A percentile compares a stretch with the other conserved stretches of the same genome.
Conservation (phyloP, 345 rosid species). For the Abelmoschus esculentus region DNA sequence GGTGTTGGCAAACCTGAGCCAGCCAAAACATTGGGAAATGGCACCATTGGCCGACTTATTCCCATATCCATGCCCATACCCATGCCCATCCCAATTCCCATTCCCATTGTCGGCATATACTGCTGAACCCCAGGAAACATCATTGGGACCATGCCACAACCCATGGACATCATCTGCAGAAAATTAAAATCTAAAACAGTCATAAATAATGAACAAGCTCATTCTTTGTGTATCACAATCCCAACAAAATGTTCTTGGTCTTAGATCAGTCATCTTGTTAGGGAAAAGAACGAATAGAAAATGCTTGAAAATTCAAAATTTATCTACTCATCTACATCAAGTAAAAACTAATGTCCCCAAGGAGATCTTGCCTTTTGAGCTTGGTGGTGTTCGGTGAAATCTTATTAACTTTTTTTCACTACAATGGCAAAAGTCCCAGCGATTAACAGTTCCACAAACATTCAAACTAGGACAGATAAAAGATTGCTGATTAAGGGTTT, state of each 20-base stretch:
- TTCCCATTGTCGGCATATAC: constrained; percentile 44
- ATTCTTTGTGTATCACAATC: not conserved
- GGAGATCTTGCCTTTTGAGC: constrained; percentile 3
- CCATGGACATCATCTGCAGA: constrained; percentile 84
- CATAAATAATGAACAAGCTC: constrained; percentile 10
- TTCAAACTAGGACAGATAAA: not conserved
- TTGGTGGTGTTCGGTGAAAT: not conserved
- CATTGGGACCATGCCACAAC: constrained; percentile 73
- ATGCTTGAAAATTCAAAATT: not conserved
- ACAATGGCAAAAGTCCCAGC: not conserved
- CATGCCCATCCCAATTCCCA: constrained; percentile 53
- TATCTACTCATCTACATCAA: not conserved
- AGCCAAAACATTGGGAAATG: constrained; percentile 61
- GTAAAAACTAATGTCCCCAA: not conserved
- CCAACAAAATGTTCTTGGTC: not conserved
- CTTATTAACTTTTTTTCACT: constrained; percentile 5
- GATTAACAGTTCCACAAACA: constrained; percentile 1
- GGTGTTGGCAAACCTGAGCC: constrained; percentile 47
- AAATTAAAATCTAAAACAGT: constrained; percentile 13
- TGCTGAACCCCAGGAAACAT: constrained; percentile 50
- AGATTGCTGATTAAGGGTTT: not conserved
- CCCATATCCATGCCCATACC: constrained; percentile 49
- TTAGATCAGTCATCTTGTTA: not conserved
- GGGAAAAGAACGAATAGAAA: not conserved
- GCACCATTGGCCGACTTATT: constrained; percentile 58